Percentiles rank a stretch among this genome's conserved stretches.
Evolutionary conservation across 345 rosid genomes (phyloP).

Genomic region (Fremontodendron californicum): DNA sequence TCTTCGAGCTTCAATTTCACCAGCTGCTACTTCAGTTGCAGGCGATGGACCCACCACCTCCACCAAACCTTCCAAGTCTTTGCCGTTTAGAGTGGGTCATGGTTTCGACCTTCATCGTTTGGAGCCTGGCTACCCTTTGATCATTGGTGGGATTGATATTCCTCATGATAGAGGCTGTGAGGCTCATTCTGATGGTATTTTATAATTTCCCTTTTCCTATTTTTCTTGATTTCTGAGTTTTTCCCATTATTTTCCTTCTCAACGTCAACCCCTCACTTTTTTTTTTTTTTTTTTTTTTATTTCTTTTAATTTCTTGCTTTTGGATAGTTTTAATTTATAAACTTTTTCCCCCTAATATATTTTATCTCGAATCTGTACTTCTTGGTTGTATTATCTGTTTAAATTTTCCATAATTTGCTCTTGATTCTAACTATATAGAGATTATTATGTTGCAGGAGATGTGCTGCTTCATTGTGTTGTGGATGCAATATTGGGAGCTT

Average conservation of each 20-base stretch:
- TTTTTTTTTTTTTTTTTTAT: neutral
- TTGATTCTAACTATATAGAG: neutral
- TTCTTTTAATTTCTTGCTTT: neutral
- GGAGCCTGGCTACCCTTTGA: constrained; percentile 93
- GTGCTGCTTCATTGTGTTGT: constrained; percentile 97
- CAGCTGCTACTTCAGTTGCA: constrained; percentile 43
- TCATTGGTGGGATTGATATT: constrained; percentile 85
- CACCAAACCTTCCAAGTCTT: constrained; percentile 40
- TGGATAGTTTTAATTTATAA: too few relatives aligned
- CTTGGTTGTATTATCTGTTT: neutral
- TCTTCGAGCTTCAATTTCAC: constrained; percentile 29
- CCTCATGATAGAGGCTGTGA: constrained; percentile 98
- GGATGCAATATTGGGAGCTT: constrained; percentile 96
- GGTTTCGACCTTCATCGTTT: constrained; percentile 96
- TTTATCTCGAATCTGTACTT: neutral
- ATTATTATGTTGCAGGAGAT: constrained; percentile 58
- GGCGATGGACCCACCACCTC: constrained; percentile 41
- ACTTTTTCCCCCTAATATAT: too few relatives aligned
- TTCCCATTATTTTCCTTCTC: neutral
- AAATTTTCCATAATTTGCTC: neutral
- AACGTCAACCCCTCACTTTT: neutral
- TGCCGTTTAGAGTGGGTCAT: constrained; percentile 90
- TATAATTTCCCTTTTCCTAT: neutral
- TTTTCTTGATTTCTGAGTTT: neutral
- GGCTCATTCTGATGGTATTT: constrained; percentile 95